Evolutionary conservation across 2,329 filamentous ascomycete genomes (phyloP), one percentile per base, ranked within the genome.

Genomic region (Dichotomopilus funicola): DNA sequence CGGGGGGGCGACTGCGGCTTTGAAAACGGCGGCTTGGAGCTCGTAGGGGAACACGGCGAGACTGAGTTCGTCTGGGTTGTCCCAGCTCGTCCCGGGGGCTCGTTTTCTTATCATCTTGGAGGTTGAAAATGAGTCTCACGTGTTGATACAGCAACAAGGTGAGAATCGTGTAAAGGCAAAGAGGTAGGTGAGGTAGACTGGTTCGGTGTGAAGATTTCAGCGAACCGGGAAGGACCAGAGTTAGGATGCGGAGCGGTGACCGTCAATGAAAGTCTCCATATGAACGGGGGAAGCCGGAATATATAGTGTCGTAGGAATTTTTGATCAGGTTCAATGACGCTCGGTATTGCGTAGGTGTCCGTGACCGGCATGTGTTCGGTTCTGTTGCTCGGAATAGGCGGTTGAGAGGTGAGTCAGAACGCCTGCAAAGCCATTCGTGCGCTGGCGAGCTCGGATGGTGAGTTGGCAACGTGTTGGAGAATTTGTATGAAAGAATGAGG

Each of bases 11-110:
- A 35, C 19, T 5, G 60, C 58, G 5, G 54, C 56, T n/a, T 62
- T 51, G 35, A 60, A 60, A 31, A 62, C 50, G 27, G 37, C 36
- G 10, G 11, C 35, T 33, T 62, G 58, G 3, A 60, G 34, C 45
- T 62, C 56, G 12, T 59, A 60, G 2, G 60, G 60, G 1, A 62
- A 50, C 4, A 35, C n/a, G 33, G 55, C 60, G 34, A 61, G 13
- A 36, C 55, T 55, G 31, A 19, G 49, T 41, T 37, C 49, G 13
- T 7, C 12, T 1, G 27, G 10, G 35, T 55, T 54, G 43, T 42
- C 51, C 34, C 4, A 38, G 6, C 31, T 47, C 9, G 47, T n/a
- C 7, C 56, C 59, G 12, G 45, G 48, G 6, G 52, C 56, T 19
- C 46, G 49, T 33, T 49, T 38, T 4, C 41, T 48, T 13, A 3